A percentile compares a stretch with the other conserved stretches of the same genome.
These are phyloP conservation scores for Thalassiosira hispida DNA, from an alignment of 352 stramenopile species.

Conservation along the genomic window DNA sequence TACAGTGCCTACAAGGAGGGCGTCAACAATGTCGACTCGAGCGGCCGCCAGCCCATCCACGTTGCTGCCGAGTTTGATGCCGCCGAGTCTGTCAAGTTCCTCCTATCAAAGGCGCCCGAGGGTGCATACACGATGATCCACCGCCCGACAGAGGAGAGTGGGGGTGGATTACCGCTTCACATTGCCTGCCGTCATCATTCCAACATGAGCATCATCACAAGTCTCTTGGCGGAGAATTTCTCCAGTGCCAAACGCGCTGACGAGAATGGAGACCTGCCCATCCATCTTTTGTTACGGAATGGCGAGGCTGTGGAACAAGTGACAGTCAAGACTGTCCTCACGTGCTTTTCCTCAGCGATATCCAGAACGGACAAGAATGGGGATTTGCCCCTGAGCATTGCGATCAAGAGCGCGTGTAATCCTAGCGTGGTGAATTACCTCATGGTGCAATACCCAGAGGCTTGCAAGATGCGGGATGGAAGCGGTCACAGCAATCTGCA, in stretches of 20 bases:
- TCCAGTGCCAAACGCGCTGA: constrained; percentile 72
- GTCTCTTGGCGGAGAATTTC: constrained; percentile 78
- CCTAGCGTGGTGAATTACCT: constrained; percentile 66
- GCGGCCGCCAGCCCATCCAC: constrained; percentile 74
- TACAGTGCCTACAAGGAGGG: constrained; percentile 79
- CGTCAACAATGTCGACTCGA: constrained; percentile 73
- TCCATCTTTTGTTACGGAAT: constrained; percentile 73
- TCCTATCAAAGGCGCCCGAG: constrained; percentile 70
- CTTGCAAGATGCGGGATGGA: constrained; percentile 59
- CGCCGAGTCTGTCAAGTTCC: constrained; percentile 75
- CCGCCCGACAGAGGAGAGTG: constrained; percentile 61
- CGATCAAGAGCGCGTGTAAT: constrained; percentile 70
- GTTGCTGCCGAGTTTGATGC: constrained; percentile 78
- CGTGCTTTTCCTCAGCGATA: constrained; percentile 67
- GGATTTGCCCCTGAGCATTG: constrained; percentile 68
- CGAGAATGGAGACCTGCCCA: constrained; percentile 75
- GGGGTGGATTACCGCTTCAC: constrained; percentile 73
- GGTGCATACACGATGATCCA: constrained; percentile 80
- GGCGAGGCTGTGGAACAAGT: constrained; percentile 76
- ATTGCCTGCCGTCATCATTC: constrained; percentile 75
- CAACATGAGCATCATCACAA: constrained; percentile 78
- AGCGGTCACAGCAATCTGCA: constrained; percentile 68
- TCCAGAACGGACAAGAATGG: constrained; percentile 78
- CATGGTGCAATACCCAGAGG: constrained; percentile 73
- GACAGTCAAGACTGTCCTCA: constrained; percentile 76